Conservation (phyloP, 805 yeast species). For the Barnettozyma wickerhamii region DNA sequence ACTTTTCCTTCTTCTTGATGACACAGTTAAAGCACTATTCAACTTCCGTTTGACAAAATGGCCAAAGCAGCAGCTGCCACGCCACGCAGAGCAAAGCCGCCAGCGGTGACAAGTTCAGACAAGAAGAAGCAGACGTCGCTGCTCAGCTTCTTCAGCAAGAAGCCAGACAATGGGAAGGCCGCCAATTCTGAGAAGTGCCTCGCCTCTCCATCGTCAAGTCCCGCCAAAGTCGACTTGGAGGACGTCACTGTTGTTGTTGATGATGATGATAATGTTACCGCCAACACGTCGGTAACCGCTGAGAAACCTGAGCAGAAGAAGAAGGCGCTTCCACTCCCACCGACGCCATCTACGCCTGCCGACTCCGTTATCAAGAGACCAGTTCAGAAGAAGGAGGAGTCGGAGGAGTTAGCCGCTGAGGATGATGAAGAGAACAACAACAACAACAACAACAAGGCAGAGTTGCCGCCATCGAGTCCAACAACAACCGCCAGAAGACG, state of each 20-base stretch:
- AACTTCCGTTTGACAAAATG: neutral
- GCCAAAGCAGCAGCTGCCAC: constrained; percentile 2
- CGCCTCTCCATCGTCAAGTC: constrained; percentile 4
- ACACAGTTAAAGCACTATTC: too few species aligned
- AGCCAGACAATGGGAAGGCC: neutral
- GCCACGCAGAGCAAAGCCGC: neutral
- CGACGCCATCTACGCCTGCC: constrained; percentile 4
- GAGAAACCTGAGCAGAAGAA: constrained; percentile 1
- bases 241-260: constrained; percentile 8
- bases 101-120: neutral
- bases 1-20: too few species aligned
- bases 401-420: neutral
- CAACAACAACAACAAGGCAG: neutral
- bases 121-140: constrained; percentile 13
- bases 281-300: neutral
- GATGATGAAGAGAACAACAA: neutral
- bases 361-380: constrained; percentile 13
- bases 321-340: neutral
- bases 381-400: constrained; percentile 4
- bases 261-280: constrained; percentile 6
- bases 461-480: constrained; percentile 15
- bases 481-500: constrained; percentile 13
- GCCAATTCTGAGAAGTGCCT: neutral
- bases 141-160: constrained; percentile 15
- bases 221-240: constrained; percentile 2